A percentile compares a stretch with the other conserved stretches of the same genome.
Conservation (phyloP, 495 filamentous ascomycete genomes). For the Cudoniella acicularis region DNA sequence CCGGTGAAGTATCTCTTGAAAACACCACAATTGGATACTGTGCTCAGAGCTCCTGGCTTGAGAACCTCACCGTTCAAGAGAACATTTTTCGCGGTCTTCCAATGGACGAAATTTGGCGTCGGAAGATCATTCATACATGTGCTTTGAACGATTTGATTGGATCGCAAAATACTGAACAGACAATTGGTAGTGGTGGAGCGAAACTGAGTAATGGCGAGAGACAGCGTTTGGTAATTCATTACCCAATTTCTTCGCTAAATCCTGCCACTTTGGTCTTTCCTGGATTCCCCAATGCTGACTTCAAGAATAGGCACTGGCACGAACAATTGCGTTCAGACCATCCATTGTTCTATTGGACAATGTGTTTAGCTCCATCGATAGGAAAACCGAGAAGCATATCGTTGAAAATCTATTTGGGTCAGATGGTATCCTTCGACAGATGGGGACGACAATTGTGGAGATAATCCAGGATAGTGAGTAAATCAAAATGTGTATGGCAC, state of each 20-base stretch:
- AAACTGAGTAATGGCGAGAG: slow-evolving; percentile 54
- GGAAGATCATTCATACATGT: slow-evolving; percentile 22
- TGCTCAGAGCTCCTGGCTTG: slow-evolving; percentile 35
- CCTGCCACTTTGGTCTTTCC: neutral
- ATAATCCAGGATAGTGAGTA: neutral
- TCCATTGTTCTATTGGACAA: slow-evolving; percentile 10
- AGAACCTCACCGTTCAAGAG: slow-evolving; percentile 27
- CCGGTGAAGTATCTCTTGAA: neutral
- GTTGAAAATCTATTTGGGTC: slow-evolving; percentile 10
- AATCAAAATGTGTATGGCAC: neutral
- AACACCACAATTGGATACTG: slow-evolving; percentile 16
- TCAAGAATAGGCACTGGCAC: slow-evolving; percentile 9
- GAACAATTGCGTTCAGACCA: slow-evolving; percentile 12
- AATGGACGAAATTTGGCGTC: slow-evolving; percentile 27
- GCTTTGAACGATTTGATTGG: slow-evolving; percentile 25
- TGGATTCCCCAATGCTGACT: neutral
- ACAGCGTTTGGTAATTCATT: slow-evolving; percentile 41
- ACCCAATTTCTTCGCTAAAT: neutral
- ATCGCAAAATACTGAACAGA: slow-evolving; percentile 43
- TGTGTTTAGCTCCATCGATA: slow-evolving; percentile 9
- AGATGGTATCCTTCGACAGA: slow-evolving; percentile 5
- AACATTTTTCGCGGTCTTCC: slow-evolving; percentile 25
- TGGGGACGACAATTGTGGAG: slow-evolving; percentile 1
- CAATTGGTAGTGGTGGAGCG: slow-evolving; percentile 52
- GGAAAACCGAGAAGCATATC: slow-evolving; percentile 7